A percentile compares a stretch with the other conserved stretches of the same genome.
Conservation (phyloP, 495 filamentous ascomycete species). For the Bryoglossum gracile region DNA sequence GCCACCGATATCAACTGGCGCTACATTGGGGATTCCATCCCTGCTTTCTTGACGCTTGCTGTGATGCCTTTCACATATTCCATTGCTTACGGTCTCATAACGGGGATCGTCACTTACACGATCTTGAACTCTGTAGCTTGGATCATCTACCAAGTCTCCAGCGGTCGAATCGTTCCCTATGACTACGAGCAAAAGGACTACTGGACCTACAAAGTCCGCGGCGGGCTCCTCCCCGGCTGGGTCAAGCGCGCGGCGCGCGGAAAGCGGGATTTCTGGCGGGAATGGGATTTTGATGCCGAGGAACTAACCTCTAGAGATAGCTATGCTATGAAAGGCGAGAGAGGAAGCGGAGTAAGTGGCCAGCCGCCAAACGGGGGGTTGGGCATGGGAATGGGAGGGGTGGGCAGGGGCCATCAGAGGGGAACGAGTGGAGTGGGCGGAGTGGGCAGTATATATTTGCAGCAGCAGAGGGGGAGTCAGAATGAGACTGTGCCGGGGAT, state of each 20-base stretch:
- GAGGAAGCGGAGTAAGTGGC: conserved; percentile 9
- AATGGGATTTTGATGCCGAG: conserved; percentile 22
- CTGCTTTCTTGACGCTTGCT: conserved; percentile 72
- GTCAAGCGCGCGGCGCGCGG: conserved; percentile 50
- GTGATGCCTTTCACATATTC: conserved; percentile 82
- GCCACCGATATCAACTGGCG: conserved; percentile 77
- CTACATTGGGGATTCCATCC: conserved; percentile 70
- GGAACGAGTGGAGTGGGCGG: no score
- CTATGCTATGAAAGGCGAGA: conserved; percentile 9
- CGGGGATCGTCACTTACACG: conserved; percentile 65
- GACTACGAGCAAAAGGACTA: conserved; percentile 66
- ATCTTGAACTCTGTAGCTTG: conserved; percentile 58
- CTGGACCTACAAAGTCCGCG: conserved; percentile 62
- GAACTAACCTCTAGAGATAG: conserved; percentile 17
- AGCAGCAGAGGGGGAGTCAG: no score
- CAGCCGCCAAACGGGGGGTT: background rate
- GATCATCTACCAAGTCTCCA: conserved; percentile 53
- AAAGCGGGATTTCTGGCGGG: conserved; percentile 59
- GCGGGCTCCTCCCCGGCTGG: conserved; percentile 66
- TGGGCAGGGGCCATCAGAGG: no score
- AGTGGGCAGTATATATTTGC: no score
- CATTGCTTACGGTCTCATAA: conserved; percentile 62
- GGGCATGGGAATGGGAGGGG: background rate
- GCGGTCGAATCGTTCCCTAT: conserved; percentile 61
- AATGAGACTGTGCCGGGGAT: no score